phyloP scores from a whole-genome alignment of 192 early-diverging fungal genomes.

The Backusella mclennaniae region DNA sequence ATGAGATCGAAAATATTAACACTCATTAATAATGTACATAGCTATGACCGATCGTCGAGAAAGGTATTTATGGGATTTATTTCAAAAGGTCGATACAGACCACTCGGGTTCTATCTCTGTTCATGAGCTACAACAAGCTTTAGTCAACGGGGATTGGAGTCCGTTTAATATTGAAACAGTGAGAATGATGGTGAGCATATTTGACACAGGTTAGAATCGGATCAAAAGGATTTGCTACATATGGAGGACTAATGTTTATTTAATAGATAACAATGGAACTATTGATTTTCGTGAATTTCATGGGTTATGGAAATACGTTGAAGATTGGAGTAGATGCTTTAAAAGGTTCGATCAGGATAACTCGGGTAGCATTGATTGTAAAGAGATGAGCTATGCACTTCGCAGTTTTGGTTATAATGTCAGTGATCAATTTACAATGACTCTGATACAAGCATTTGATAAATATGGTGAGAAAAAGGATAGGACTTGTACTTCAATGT shows the following conservation, averaged over 20 bases:
- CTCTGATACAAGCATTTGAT: constrained; percentile 45
- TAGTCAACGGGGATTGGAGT: constrained; percentile 53
- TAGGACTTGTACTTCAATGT: not conserved
- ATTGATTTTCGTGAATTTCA: constrained; percentile 67
- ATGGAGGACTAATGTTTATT: not conserved
- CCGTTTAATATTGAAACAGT: constrained; percentile 71
- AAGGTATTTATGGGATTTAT: not conserved
- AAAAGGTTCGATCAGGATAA: constrained; percentile 62
- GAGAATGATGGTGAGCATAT: constrained; percentile 65
- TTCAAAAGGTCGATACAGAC: constrained; percentile 7
- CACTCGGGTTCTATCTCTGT: constrained; percentile 9
- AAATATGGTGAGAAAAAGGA: constrained; percentile 31
- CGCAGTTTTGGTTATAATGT: constrained; percentile 41
- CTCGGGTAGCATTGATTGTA: constrained; percentile 62
- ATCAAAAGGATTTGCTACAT: not conserved
- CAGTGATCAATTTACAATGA: constrained; percentile 20
- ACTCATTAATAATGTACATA: not conserved
- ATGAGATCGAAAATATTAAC: not conserved
- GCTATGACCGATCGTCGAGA: constrained; percentile 5
- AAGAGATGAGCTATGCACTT: constrained; percentile 26
- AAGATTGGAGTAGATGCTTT: constrained; percentile 71
- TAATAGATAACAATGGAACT: constrained; percentile 51
- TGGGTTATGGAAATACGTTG: constrained; percentile 67
- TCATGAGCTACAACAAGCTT: not conserved
- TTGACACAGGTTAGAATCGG: constrained; percentile 41